Conservation (phyloP, 75 land plant species). For the Pseudotsuga menziesii region DNA sequence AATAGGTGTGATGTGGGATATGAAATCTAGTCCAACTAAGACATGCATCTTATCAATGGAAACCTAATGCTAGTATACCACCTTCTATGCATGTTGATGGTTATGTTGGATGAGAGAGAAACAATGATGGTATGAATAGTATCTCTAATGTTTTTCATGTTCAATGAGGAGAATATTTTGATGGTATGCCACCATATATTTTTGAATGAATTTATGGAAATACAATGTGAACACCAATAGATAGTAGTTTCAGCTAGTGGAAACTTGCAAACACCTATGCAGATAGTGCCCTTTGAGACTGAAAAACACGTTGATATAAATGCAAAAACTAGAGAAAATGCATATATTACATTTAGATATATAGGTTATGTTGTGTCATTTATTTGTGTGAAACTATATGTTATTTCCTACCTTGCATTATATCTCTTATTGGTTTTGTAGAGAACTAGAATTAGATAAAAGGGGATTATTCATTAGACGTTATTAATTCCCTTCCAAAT, state of each 20-base stretch:
- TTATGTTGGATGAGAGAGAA: conserved; percentile 94
- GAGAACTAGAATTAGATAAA: conserved; percentile 62
- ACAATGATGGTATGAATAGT: conserved; percentile 35
- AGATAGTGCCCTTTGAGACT: too few relatives aligned
- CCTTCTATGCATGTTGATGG: conserved; percentile 99
- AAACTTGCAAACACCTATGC: too few relatives aligned
- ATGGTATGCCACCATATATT: conserved; percentile 92
- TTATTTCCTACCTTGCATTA: conserved; percentile 92
- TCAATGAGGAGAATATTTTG: conserved; percentile 54
- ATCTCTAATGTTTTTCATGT: conserved; percentile 40
- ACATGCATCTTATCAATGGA: conserved; percentile 80
- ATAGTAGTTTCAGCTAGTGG: too few relatives aligned
- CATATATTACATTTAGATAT: conserved; percentile 87
- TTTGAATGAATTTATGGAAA: conserved; percentile 97
- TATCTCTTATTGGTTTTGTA: conserved; percentile 69
- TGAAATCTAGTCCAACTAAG: conserved; percentile 26
- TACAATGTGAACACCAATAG: conserved; percentile 81
- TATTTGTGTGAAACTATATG: conserved; percentile 83
- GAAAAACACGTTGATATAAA: too few relatives aligned
- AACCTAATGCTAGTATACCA: conserved; percentile 94
- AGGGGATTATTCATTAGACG: conserved; percentile 76
- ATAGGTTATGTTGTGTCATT: conserved; percentile 98
- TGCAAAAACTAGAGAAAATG: too few relatives aligned
- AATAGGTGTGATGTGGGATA: conserved; percentile 61
- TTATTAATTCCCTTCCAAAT: conserved; percentile 68